Evolutionary conservation across 1,284 basidiomycete species (phyloP), one percentile per base, ranked within the genome.

Genomic region (Malassezia japonica): DNA sequence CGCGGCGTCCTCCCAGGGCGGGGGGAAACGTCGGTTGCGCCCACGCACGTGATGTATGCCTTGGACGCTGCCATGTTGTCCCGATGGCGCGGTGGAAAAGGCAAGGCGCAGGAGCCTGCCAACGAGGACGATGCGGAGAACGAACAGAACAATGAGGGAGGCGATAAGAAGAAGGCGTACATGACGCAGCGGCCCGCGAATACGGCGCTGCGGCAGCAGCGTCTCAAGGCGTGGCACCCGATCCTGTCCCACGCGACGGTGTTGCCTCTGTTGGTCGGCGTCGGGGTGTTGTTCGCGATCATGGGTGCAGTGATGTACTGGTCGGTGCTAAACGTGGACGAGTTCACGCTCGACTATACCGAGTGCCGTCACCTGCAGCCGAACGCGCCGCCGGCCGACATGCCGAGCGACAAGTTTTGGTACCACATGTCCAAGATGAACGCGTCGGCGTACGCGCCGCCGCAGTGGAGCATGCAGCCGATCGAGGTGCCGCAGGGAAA

Each of bases 141-240:
- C 23, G 64, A 66, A 21, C 51, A 39, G 16, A 50, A 57, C 32
- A 62, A 57, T 48, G 57, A 63, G 28, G 48, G 47, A 2, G 45
- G 49, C 9, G 60, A 58, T 20, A 42, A 50, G 21, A 66, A 66
- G 56, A 64, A 60, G 40, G 37, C 59, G 4, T 70, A 61, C 49
- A 60, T 65, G 18, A 59, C 64, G 43, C 59, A 67, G 41, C 65
- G 66, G 41, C 68, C 68, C 6, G 61, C 68, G 35, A 70, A 96
- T 76, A 98, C 92, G 45, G 92, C 92, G 37, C 95, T 96, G 82
- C 96, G 95, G 77, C 94, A 99, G 75, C 94, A 99, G 76, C 86
- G 94, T 50, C 81, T 99, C 71, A 96, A 96, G 77, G 94, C 94
- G 67, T 99, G 94, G 94, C 94, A 99, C 79, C 94, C 94, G 16